A percentile compares a stretch with the other conserved stretches of the same genome.
These are phyloP conservation scores for Prunus dulcis DNA, from an alignment of 306 rosid species.

Conservation along the genomic window DNA sequence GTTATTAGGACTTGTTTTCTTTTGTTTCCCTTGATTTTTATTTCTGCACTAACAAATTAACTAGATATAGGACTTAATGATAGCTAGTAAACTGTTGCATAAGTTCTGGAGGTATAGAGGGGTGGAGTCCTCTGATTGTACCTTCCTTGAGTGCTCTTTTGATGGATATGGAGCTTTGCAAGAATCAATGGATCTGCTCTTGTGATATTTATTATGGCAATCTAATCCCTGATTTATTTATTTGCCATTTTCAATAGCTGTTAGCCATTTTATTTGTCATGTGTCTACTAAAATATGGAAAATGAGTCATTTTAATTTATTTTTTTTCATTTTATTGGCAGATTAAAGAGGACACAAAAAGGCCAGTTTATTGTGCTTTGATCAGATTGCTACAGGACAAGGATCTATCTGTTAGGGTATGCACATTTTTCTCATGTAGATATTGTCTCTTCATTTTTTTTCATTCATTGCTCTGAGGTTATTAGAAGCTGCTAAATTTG, in stretches of 20 bases:
- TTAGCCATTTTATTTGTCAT: background rate
- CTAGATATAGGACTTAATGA: background rate
- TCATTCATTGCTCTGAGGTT: slow-evolving; percentile 5
- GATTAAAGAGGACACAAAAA: slow-evolving; percentile 87
- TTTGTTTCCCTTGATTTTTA: background rate
- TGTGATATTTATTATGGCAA: background rate
- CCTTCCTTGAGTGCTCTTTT: background rate
- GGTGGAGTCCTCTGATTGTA: background rate
- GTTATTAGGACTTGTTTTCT: background rate
- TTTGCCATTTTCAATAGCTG: background rate
- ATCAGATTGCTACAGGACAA: slow-evolving; percentile 81
- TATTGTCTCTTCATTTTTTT: slow-evolving; percentile 17
- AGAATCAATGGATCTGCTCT: background rate
- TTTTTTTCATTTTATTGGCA: slow-evolving; percentile 31
- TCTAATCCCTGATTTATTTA: background rate
- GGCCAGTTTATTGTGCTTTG: slow-evolving; percentile 89
- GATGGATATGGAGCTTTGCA: background rate
- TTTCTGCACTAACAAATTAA: background rate
- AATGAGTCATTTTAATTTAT: background rate
- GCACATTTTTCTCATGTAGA: slow-evolving; percentile 19
- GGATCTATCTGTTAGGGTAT: slow-evolving; percentile 83
- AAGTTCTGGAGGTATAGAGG: background rate
- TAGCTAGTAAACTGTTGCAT: background rate
- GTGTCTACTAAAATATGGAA: background rate
- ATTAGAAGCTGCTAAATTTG: slow-evolving; percentile 10